Evolutionary conservation across 306 rosid genomes (phyloP), one percentile per base, ranked within the genome.

Genomic region (Pterocarpus macrocarpus): DNA sequence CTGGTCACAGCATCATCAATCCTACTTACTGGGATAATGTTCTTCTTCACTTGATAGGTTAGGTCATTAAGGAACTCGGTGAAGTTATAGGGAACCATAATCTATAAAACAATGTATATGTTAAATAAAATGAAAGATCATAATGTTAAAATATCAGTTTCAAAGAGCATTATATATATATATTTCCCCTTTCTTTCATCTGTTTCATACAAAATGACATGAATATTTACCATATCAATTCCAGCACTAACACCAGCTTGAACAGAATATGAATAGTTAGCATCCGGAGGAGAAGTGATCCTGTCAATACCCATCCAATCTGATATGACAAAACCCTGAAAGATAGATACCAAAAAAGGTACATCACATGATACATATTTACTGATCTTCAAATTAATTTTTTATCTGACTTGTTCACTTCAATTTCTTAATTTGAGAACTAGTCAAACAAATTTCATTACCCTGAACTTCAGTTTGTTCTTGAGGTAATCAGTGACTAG

Each of bases 301-400:
- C 91, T 72, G 80, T 93, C 98, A 64, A 93, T 89, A 55, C 97
- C 97, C 73, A 88, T 82, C 97, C 97, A 93, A 86, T 93, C 97
- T 17, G 97, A 90, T 67, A 93, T 94, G 81, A 94, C 90, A 67
- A 94, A 94, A 56, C 98, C 97, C 97, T 93, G 87, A 44, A 74
- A 87, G 8, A 22, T 22, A 43, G 13, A 39, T 38, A 8, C 53
- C 76, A 33, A 53, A 56, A 64, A 5, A 66, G 3, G 62, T 12
- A 78, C 17, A 59, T 68, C 53, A 83, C 12, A 53, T 58, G 16
- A 38, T 33, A 52, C 14, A 77, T 32, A 12, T 35, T 62, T 30
- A 4, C 15, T 39, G 39, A 71, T 80, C 57, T n/a, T 44, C 8
- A 43, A 43, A 5, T 43, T 4, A 38, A 38, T 16, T 63, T 41